Conservation (phyloP, 345 rosid genomes). For the Bruguiera gymnorhiza region DNA sequence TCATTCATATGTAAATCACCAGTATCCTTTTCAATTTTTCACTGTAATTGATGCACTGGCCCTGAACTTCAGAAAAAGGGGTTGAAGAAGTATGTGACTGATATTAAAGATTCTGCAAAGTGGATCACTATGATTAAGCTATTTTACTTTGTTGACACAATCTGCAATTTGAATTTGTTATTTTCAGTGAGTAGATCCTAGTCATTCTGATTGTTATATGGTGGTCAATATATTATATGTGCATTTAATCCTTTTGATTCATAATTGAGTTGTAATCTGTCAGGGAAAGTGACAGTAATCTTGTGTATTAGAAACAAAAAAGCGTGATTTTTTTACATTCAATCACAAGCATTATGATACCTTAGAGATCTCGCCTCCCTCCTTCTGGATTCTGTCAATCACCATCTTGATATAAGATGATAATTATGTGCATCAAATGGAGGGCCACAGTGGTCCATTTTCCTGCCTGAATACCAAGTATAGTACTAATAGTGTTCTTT, state of each 20-base stretch:
- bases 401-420: background rate
- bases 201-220: background rate
- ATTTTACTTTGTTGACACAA: background rate
- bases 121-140: background rate
- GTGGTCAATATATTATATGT: background rate
- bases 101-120: background rate
- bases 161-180: background rate
- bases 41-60: no score
- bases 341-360: background rate
- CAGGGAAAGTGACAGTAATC: no score
- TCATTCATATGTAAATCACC: background rate
- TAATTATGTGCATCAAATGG: background rate
- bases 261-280: no score
- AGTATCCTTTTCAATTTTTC: no score
- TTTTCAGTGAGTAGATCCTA: background rate
- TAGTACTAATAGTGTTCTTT: background rate
- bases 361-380: background rate
- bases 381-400: background rate
- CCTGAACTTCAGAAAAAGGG: no score
- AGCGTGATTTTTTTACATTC: background rate
- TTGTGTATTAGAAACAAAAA: no score
- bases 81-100: background rate
- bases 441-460: no score
- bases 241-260: no score
- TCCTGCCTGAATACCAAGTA: background rate